A percentile compares a stretch with the other conserved stretches of the same genome.
phyloP scores from a whole-genome alignment of 2,329 filamentous ascomycete genomes.

The Diaporthe citriasiana region DNA sequence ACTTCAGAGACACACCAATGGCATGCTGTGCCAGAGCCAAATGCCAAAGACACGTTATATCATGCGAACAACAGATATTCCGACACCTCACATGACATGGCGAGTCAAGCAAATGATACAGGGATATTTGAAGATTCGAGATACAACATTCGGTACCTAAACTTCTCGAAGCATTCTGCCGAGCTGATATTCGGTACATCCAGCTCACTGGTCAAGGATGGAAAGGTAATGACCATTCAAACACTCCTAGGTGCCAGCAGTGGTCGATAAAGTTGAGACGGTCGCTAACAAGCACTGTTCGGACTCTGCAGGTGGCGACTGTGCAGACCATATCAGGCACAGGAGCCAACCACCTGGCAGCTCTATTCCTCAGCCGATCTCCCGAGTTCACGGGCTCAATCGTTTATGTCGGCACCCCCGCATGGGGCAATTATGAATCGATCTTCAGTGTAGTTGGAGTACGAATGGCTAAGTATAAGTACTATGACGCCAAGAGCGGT shows the following conservation, averaged over 20 bases:
- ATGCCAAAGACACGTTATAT: no score
- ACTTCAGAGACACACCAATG: neutral
- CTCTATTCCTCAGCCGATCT: constrained; percentile 49
- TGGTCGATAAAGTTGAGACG: neutral
- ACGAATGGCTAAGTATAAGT: constrained; percentile 48
- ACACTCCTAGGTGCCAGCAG: neutral
- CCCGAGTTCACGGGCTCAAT: constrained; percentile 43
- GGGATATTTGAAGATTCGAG: neutral
- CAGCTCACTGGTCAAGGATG: constrained; percentile 13
- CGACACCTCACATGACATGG: neutral
- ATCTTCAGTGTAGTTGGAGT: constrained; percentile 51
- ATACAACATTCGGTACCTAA: constrained; percentile 45
- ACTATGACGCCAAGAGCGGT: constrained; percentile 48
- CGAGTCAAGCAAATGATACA: neutral
- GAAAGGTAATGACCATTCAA: neutral
- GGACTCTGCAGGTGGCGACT: constrained; percentile 48
- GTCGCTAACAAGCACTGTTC: neutral
- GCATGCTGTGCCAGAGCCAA: neutral
- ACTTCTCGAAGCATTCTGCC: constrained; percentile 50
- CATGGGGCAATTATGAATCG: constrained; percentile 54
- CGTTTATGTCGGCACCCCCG: constrained; percentile 51
- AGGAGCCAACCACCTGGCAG: constrained; percentile 54
- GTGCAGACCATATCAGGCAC: constrained; percentile 57
- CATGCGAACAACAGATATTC: neutral
- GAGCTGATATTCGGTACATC: constrained; percentile 50